phyloP scores from a whole-genome alignment of 2,329 filamentous ascomycete genomes.

The Hypoxylon sp. region DNA sequence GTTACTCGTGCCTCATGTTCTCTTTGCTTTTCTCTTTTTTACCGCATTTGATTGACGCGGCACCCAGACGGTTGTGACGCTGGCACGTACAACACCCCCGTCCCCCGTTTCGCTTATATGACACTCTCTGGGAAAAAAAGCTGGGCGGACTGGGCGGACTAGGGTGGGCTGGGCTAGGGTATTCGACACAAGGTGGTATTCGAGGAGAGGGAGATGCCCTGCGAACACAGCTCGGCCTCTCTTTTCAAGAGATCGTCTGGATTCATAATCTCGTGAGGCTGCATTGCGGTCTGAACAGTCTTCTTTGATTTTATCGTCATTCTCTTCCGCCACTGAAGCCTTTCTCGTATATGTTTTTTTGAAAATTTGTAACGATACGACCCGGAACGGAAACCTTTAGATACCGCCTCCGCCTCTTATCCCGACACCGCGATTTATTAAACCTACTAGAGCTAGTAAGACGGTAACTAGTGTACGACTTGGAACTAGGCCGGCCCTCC shows the following conservation, averaged over 20 bases:
- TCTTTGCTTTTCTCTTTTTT: conserved; percentile 3
- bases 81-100: conserved; percentile 12
- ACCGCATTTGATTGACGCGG: conserved; percentile 25
- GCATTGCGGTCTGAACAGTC: conserved; percentile 9
- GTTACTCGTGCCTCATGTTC: too few species aligned
- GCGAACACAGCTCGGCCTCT: conserved; percentile 10
- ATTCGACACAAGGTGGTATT: conserved; percentile 30
- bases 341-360: conserved; percentile 1
- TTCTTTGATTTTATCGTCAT: neutral
- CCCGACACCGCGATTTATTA: neutral
- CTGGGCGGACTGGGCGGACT: too few species aligned
- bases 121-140: neutral
- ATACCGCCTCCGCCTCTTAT: conserved; percentile 5
- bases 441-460: conserved; percentile 3
- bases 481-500: conserved; percentile 18
- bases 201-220: conserved; percentile 19
- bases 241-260: conserved; percentile 17
- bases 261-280: conserved; percentile 33
- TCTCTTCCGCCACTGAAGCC: conserved; percentile 1
- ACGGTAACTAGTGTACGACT: conserved; percentile 11
- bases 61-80: conserved; percentile 10
- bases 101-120: conserved; percentile 29
- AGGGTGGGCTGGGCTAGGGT: conserved; percentile 30
- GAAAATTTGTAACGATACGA: conserved; percentile 9
- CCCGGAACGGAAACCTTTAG: neutral